These are phyloP conservation scores for Claviceps pusilla DNA, from an alignment of 2,329 filamentous ascomycete species.

Conservation along the genomic window DNA sequence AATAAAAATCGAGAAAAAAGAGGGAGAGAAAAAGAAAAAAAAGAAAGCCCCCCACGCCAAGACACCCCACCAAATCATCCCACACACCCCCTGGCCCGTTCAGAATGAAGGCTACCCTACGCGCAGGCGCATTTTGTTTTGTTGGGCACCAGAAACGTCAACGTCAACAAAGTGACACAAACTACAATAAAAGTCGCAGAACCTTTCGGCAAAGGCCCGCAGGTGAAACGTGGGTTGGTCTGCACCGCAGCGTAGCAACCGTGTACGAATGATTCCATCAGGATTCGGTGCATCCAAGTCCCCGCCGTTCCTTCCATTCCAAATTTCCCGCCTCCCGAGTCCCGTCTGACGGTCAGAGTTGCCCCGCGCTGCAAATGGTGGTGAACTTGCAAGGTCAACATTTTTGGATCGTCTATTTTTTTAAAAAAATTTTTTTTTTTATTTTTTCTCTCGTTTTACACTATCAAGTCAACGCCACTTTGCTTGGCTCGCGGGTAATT, in stretches of 20 bases:
- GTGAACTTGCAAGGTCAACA: too few relatives aligned
- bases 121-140: not conserved
- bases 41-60: too few relatives aligned
- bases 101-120: not conserved
- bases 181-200: too few relatives aligned
- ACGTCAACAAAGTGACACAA: too few relatives aligned
- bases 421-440: too few relatives aligned
- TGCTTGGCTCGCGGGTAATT: not conserved
- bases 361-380: too few relatives aligned
- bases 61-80: not conserved
- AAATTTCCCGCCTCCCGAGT: not conserved
- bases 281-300: not conserved
- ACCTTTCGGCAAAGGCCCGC: not conserved
- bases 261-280: not conserved
- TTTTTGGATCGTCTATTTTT: too few relatives aligned
- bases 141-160: too few relatives aligned
- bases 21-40: too few relatives aligned
- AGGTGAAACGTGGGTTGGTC: conserved; percentile 8
- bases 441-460: too few relatives aligned
- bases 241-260: conserved; percentile 4
- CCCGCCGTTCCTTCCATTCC: not conserved
- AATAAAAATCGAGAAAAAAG: too few relatives aligned
- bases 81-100: not conserved
- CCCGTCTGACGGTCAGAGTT: not conserved
- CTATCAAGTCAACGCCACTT: not conserved